Percentiles rank a stretch among this genome's conserved stretches.
Evolutionary conservation across 805 yeast genomes (phyloP).

Genomic region (Kluyveromyces starmeri): DNA sequence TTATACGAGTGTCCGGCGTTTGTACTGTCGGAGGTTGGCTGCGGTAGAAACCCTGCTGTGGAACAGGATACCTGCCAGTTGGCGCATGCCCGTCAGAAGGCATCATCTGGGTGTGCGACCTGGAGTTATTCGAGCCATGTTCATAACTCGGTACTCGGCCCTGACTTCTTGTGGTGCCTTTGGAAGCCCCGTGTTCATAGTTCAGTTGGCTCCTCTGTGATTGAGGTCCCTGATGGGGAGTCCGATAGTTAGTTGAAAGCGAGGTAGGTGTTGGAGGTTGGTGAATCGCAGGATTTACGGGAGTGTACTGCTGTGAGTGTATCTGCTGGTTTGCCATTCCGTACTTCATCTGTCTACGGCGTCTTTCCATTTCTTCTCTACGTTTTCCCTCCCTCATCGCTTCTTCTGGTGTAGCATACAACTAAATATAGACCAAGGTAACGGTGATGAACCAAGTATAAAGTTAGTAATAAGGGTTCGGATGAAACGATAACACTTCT

Average conservation of each 20-base stretch:
- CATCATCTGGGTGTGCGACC: not conserved
- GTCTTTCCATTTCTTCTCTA: slow-evolving; percentile 20
- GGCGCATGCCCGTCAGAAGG: not conserved
- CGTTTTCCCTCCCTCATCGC: slow-evolving; percentile 25
- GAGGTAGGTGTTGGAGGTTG: slow-evolving; percentile 13
- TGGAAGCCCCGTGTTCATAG: not conserved
- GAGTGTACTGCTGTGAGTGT: slow-evolving; percentile 7
- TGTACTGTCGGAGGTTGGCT: not conserved
- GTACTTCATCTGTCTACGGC: slow-evolving; percentile 17
- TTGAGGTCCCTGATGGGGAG: not conserved
- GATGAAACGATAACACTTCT: not conserved
- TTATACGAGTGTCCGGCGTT: not conserved
- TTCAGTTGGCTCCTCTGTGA: slow-evolving; percentile 4
- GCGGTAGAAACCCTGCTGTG: not conserved
- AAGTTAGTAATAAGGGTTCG: not conserved
- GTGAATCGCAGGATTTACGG: slow-evolving; percentile 14
- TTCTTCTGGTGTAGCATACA: slow-evolving; percentile 31
- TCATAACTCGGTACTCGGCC: not conserved
- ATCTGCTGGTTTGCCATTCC: slow-evolving; percentile 11
- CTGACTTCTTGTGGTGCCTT: not conserved
- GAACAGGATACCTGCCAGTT: not conserved
- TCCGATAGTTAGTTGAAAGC: not conserved
- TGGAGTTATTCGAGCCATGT: not conserved
- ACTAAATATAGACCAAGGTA: slow-evolving; percentile 4
- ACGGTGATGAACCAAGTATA: not conserved